Conservation (phyloP, 2,329 filamentous ascomycete genomes). For the Alternaria tenuissima region DNA sequence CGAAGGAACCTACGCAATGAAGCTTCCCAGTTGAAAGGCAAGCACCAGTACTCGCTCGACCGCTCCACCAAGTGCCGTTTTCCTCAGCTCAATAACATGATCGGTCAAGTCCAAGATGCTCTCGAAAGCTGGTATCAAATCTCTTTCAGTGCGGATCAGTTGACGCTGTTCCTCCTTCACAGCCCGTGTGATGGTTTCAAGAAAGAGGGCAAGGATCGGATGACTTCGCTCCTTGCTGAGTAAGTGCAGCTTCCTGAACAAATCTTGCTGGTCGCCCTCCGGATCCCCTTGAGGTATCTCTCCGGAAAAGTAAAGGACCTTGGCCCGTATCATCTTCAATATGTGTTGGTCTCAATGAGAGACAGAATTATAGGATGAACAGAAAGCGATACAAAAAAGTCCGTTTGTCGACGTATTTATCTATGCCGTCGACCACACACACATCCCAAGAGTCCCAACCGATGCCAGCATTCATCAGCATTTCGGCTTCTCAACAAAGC, state of each 20-base stretch:
- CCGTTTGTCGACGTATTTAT: not conserved
- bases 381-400: not conserved
- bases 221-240: not conserved
- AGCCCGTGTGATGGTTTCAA: not conserved
- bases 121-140: not conserved
- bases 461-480: not conserved
- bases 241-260: not conserved
- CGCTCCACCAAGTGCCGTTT: not conserved
- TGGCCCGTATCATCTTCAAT: not conserved
- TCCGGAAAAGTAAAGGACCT: not conserved
- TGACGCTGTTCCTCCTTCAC: not conserved
- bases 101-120: not conserved
- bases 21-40: not conserved
- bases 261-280: not conserved
- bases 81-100: not conserved
- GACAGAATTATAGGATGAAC: fast-evolving
- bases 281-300: not conserved
- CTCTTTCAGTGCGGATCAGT: not conserved
- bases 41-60: not conserved
- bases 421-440: not conserved
- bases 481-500: not conserved
- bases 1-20: not conserved
- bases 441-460: not conserved
- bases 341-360: not conserved
- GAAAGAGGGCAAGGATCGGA: not conserved